These are phyloP conservation scores for Kernera saxatilis DNA, from an alignment of 345 rosid genomes.

Conservation along the genomic window DNA sequence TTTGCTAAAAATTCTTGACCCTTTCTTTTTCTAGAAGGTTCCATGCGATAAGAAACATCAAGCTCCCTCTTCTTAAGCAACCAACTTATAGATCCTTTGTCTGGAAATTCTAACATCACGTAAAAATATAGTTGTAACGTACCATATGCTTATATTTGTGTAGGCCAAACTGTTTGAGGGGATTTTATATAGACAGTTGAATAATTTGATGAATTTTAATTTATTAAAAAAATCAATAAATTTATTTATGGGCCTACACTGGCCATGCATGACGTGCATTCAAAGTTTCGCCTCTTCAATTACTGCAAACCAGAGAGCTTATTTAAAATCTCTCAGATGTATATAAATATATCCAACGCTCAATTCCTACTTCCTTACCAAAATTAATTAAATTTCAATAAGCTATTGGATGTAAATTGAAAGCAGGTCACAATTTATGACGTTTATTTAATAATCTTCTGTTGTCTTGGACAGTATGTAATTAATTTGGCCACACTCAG, in stretches of 20 bases:
- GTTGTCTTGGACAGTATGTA: slow-evolving; percentile 12
- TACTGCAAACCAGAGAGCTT: slow-evolving; percentile 12
- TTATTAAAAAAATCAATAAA: background rate
- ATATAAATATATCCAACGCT: slow-evolving; percentile 22
- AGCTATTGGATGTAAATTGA: background rate
- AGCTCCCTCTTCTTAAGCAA: slow-evolving; percentile 30
- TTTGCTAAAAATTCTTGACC: slow-evolving; percentile 32
- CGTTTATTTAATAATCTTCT: slow-evolving; percentile 8
- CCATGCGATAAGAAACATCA: slow-evolving; percentile 9
- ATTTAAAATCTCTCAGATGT: slow-evolving; percentile 12
- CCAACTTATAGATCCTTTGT: slow-evolving; percentile 31
- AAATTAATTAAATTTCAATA: background rate
- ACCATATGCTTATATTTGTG: slow-evolving; percentile 33
- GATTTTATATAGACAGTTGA: slow-evolving; percentile 21
- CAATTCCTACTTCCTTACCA: background rate
- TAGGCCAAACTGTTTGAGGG: slow-evolving; percentile 3
- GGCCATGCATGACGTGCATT: slow-evolving; percentile 51
- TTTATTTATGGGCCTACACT: slow-evolving; percentile 16
- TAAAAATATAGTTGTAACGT: slow-evolving; percentile 10
- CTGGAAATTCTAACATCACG: slow-evolving; percentile 11
- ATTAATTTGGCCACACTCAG: slow-evolving; percentile 1
- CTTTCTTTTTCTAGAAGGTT: slow-evolving; percentile 52
- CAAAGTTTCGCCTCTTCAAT: slow-evolving; percentile 42
- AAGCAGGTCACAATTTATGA: background rate
- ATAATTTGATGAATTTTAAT: background rate